Evolutionary conservation across 306 rosid species (phyloP).

Genomic region (Sphenostylis stenocarpa): DNA sequence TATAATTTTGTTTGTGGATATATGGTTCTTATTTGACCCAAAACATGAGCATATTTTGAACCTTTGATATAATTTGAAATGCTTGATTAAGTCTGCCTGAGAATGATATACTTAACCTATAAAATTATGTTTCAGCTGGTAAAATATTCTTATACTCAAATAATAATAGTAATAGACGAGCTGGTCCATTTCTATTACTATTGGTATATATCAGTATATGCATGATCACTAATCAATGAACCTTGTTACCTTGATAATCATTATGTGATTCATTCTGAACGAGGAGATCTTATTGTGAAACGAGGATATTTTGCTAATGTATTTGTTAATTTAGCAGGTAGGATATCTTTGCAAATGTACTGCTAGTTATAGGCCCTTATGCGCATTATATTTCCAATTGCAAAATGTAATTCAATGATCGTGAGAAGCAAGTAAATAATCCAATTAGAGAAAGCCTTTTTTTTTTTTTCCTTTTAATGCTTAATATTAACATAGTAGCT

Average conservation of each 20-base stretch:
- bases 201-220: not conserved
- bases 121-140: not conserved
- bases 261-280: constrained; percentile 27
- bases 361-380: not conserved
- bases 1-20: not conserved
- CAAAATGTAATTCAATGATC: not conserved
- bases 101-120: not conserved
- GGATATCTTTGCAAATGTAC: not conserved
- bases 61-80: not conserved
- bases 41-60: not conserved
- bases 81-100: not conserved
- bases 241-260: not conserved
- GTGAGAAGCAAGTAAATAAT: constrained; percentile 12
- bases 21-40: not conserved
- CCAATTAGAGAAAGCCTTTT: not conserved
- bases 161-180: not conserved
- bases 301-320: constrained; percentile 14
- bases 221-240: not conserved
- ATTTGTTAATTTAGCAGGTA: not conserved
- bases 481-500: not conserved
- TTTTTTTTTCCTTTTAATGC: not conserved
- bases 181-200: not conserved
- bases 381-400: not conserved
- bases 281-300: not conserved
- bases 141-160: not conserved